Base-by-base conservation (phyloP, 352 stramenopile genomes). In the Thalassiosira oceanica region DNA sequence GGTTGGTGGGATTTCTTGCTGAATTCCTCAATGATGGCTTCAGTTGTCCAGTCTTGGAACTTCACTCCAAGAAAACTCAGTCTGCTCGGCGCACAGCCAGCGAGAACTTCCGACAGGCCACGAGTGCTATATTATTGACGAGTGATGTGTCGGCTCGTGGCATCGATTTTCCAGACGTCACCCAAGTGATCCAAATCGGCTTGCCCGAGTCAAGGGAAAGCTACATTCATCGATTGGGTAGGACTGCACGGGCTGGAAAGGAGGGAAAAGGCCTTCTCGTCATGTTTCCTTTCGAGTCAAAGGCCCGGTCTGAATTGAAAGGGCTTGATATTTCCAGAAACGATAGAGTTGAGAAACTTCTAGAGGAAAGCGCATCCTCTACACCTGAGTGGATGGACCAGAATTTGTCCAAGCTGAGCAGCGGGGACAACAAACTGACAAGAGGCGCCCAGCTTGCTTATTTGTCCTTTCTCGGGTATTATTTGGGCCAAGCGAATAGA, bases 151-250 rank as follows among this genome's bases (percentile, higher is more conserved):
- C 85, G 7, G 69, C 50, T 44, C 52, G 85, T 60, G 96, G 96
- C 2, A 85, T 99, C 23, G 96, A 99, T 73, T 98, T 99, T 62
- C 96, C 96, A 1, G 93, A 86, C 50, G 96, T 99, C 28, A 96
- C 99, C 76, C 82, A 98, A 8, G 96, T 99, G 11, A 91, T 99
- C 53, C 99, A 99, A 77, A 99, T 97, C 84, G 97, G 99, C 83
- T 96, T 99, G 43, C 97, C 97, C 5, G 96, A 88, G 20, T 93
- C 99, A 78, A 95, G 94, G 20, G 98, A 99, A 77, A 95, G 99
- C 79, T 99, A 99, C 81, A 97, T 99, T 67, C 96, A 99, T 75
- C 88, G 97, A 27, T 96, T 99, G 1, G 97, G 97, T 15, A 90
- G 97, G 51, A 99, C 97, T 2, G 97, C 96, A 2, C 88, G 97